Evolutionary conservation across 2,329 filamentous ascomycete species (phyloP), one percentile per base, ranked within the genome.

Genomic region (Ophiocordyceps camponoti-saundersi): DNA sequence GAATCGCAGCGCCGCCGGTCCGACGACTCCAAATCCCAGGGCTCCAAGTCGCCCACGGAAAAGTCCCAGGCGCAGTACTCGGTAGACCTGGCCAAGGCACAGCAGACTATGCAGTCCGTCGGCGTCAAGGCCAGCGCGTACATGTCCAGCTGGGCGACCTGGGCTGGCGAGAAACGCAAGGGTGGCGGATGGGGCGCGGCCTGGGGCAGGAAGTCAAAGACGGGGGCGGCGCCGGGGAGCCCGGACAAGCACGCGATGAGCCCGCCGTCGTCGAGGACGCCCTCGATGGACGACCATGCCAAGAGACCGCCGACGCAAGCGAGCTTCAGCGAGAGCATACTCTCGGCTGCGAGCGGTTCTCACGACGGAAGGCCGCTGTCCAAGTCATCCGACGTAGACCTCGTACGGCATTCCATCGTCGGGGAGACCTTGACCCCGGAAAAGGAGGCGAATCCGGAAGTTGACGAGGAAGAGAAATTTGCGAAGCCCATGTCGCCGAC

Each of bases 141-240:
- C 59, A 72, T 83, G 54, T 79, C 77, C 39, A 81, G 78, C 54
- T 84, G 80, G 80, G 77, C 79, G 1, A 64, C 69, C 0, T 84
- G 80, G 80, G 79, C 80, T 2, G 80, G 80, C 45, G 84, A 92
- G 65, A 90, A 89, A 66, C 72, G 81, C 51, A 84, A 81, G 57
- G 58, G 59, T 3, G 66, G 62, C n/a, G 70, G 63, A 44, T 66
- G 69, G 57, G 70, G 61, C 22, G 60, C 56, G 22, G 61, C 62
- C 43, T 68, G 66, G 61, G 64, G 65, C 39, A 61, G 59, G 53
- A 57, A 60, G 48, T 54, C 48, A 36, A 63, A 59, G 16, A 56
- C 60, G 10, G 50, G 59, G 1, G 57, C 62, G 4, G 55, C 56
- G 2, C 61, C 66, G 6, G 57, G 59, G 15, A 61, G 60, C 41